These are phyloP conservation scores for Selenicereus undatus DNA, from an alignment of 148 eudicot species.

Conservation along the genomic window DNA sequence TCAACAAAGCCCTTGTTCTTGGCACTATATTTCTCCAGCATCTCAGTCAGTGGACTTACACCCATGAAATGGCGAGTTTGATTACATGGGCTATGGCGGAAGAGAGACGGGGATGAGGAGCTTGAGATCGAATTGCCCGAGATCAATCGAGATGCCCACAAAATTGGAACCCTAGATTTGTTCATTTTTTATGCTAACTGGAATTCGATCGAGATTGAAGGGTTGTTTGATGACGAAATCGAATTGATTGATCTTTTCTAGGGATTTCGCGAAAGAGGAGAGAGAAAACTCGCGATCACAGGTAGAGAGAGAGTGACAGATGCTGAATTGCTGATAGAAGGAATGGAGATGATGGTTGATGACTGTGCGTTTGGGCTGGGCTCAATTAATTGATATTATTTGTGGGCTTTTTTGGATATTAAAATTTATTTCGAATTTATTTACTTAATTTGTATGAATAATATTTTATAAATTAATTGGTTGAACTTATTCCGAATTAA, in stretches of 20 bases:
- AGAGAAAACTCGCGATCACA: constrained; percentile 11
- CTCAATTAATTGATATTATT: background rate
- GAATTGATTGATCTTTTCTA: too few relatives aligned
- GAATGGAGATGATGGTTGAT: background rate
- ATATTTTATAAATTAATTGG: too few relatives aligned
- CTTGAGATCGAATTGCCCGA: background rate
- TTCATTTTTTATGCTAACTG: constrained; percentile 12
- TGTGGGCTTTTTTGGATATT: too few relatives aligned
- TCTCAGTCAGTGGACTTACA: background rate
- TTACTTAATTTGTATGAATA: too few relatives aligned
- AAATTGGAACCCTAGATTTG: constrained; percentile 22
- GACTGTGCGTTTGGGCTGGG: background rate
- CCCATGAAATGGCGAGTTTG: too few relatives aligned
- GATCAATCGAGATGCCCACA: constrained; percentile 30
- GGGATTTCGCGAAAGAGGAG: constrained; percentile 6
- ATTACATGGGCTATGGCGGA: constrained; percentile 5
- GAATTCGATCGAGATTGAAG: background rate
- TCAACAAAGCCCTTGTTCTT: background rate
- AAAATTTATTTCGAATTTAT: too few relatives aligned
- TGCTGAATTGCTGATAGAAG: background rate
- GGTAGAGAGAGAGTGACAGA: background rate
- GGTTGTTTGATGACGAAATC: too few relatives aligned
- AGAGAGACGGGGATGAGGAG: background rate
- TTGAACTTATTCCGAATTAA: too few relatives aligned
- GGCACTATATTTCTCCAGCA: background rate